These are phyloP conservation scores for Populus hybrid DNA, from an alignment of 441 rosid species.

Conservation along the genomic window DNA sequence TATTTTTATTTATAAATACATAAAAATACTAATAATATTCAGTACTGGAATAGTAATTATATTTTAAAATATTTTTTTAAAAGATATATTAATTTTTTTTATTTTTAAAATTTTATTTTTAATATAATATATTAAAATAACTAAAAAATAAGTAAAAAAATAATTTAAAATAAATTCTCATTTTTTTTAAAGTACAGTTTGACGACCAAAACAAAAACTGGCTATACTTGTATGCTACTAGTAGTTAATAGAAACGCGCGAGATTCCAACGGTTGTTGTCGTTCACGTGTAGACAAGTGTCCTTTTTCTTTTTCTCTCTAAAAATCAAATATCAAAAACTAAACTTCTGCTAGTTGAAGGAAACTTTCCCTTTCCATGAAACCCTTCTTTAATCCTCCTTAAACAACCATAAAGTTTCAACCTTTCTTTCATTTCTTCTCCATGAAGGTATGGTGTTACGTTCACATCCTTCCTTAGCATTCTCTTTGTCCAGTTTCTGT, in stretches of 20 bases:
- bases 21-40: no score
- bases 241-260: constrained; percentile 17
- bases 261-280: neutral
- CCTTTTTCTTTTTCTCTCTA: neutral
- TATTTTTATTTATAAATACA: no score
- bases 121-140: no score
- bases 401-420: neutral
- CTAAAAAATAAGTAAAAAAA: no score
- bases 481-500: constrained; percentile 6
- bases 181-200: no score
- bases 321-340: neutral
- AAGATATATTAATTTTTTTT: no score
- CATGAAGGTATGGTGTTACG: constrained; percentile 10
- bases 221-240: neutral
- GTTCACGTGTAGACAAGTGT: constrained; percentile 7
- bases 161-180: no score
- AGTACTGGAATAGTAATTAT: no score
- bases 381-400: constrained; percentile 12
- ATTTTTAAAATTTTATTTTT: no score
- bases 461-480: neutral
- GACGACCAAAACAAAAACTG: no score
- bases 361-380: constrained; percentile 4
- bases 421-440: constrained; percentile 2
- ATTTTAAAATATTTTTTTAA: no score
- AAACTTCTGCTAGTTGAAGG: neutral